Evolutionary conservation across 768 basidiomycete genomes (phyloP), one percentile per base, ranked within the genome.

Genomic region (Boletus pseudo-olivaceus): DNA sequence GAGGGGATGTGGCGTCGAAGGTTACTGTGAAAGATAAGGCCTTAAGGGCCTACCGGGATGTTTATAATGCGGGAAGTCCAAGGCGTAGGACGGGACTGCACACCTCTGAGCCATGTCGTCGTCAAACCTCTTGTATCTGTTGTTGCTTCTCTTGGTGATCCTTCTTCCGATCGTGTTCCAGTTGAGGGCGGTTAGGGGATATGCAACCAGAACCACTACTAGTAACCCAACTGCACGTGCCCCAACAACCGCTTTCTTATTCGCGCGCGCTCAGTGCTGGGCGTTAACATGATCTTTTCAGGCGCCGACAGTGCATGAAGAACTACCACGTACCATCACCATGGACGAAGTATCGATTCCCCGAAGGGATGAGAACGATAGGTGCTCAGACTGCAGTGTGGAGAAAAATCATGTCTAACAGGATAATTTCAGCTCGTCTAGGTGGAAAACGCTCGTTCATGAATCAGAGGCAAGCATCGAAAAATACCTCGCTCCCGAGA

Each of bases 201-300:
- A 47, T 38, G 40, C 14, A 11, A 5, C 37, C 4, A 53, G 57
- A 27, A 17, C 33, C 20, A 23, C 45, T 19, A 23, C 23, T 23
- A 23, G 23, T 23, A 11, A 27, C 49, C 47, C 27, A 45, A 41
- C 23, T 58, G 40, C 62, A 62, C 65, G 65, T 65, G 65, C 51
- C 32, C 20, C 15, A 7, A 14, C 15, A 7, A 14, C 10, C 27
- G 10, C 35, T 38, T 43, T 35, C 46, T n/a, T 26, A 15, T 30
- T 15, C 40, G 51, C 27, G 14, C 23, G 54, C 48, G 45, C 45
- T 26, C 23, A 23, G 23, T 23, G 23, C 23, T 26, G 39, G 47
- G 62, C 64, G 59, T 23, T 27, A 47, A 47, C 33, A 50, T 45
- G 27, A 14, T 15, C 41, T 5, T 17, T 44, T 47, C 27, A 45